Evolutionary conservation across 2,329 filamentous ascomycete species (phyloP).

Genomic region (Rhynchosporium agropyri): DNA sequence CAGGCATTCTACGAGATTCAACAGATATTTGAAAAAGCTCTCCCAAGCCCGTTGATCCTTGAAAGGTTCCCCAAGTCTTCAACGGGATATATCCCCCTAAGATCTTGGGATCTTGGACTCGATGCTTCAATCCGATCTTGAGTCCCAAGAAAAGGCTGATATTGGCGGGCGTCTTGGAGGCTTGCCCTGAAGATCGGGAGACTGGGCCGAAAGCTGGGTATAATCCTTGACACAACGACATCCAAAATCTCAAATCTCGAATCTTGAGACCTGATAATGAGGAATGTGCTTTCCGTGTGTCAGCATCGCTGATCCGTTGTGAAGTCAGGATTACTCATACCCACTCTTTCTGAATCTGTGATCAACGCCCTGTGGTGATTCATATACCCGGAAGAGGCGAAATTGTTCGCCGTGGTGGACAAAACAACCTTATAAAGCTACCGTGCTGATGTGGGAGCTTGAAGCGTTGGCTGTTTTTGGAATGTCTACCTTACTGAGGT

Average conservation of each 20-base stretch:
- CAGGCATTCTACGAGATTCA: too few relatives aligned
- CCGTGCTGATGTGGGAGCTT: not conserved
- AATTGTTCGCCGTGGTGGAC: not conserved
- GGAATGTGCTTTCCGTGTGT: not conserved
- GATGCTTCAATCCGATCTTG: not conserved
- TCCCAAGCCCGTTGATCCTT: too few relatives aligned
- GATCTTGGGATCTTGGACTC: not conserved
- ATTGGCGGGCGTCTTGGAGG: conserved; percentile 8
- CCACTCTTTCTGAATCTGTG: not conserved
- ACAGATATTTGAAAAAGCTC: too few relatives aligned
- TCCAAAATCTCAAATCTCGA: not conserved
- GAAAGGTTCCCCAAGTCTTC: not conserved
- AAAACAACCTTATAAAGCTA: not conserved
- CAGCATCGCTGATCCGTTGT: too few relatives aligned
- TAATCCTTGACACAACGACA: not conserved
- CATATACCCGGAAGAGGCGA: not conserved
- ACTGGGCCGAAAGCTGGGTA: conserved; percentile 9
- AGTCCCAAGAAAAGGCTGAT: conserved; percentile 5
- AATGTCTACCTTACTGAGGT: not conserved
- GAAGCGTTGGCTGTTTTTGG: conserved; percentile 1
- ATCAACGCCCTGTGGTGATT: not conserved
- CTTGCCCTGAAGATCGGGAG: not conserved
- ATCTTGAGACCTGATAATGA: not conserved
- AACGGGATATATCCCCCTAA: not conserved
- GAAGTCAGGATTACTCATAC: not conserved